Percentiles rank a stretch among this genome's conserved stretches.
phyloP scores from a whole-genome alignment of 2,329 filamentous ascomycete species.

The Venturia pyrina region DNA sequence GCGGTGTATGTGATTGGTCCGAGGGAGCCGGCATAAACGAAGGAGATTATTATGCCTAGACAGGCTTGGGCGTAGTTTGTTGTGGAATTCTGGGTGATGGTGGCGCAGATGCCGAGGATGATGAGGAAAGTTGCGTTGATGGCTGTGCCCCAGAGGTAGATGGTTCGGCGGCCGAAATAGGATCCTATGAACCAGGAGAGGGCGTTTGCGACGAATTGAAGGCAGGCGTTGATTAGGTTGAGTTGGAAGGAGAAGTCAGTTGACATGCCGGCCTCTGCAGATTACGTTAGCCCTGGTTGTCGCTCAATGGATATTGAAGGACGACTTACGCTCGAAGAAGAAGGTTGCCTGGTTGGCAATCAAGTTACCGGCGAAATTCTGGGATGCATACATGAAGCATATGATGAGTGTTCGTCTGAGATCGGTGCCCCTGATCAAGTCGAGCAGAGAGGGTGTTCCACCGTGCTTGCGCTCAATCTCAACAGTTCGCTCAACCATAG shows the following conservation, averaged over 20 bases:
- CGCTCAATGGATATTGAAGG: slow-evolving; percentile 11
- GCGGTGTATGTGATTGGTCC: slow-evolving; percentile 68
- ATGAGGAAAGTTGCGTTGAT: slow-evolving; percentile 56
- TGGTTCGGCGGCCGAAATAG: slow-evolving; percentile 56
- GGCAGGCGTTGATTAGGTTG: slow-evolving; percentile 54
- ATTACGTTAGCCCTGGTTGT: slow-evolving; percentile 13
- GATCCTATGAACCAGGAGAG: slow-evolving; percentile 33
- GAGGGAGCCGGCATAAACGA: slow-evolving; percentile 52
- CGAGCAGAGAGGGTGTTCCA: slow-evolving; percentile 60
- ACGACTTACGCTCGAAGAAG: slow-evolving; percentile 45
- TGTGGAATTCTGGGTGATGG: slow-evolving; percentile 36
- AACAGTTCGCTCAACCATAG: slow-evolving; percentile 88
- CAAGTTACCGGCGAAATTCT: slow-evolving; percentile 37
- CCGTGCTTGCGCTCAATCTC: slow-evolving; percentile 70
- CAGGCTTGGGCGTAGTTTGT: slow-evolving; percentile 49
- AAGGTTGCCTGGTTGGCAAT: slow-evolving; percentile 54
- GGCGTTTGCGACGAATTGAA: slow-evolving; percentile 41
- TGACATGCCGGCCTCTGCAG: slow-evolving; percentile 49
- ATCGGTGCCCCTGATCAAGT: slow-evolving; percentile 76
- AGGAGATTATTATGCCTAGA: slow-evolving; percentile 54
- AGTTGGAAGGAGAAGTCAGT: slow-evolving; percentile 48
- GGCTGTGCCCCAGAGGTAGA: slow-evolving; percentile 64
- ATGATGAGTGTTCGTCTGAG: slow-evolving; percentile 64
- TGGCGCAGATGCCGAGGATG: slow-evolving; percentile 58
- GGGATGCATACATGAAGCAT: slow-evolving; percentile 45